These are phyloP conservation scores for Epichloe amarillans DNA, from an alignment of 2,329 filamentous ascomycete species.

Conservation along the genomic window DNA sequence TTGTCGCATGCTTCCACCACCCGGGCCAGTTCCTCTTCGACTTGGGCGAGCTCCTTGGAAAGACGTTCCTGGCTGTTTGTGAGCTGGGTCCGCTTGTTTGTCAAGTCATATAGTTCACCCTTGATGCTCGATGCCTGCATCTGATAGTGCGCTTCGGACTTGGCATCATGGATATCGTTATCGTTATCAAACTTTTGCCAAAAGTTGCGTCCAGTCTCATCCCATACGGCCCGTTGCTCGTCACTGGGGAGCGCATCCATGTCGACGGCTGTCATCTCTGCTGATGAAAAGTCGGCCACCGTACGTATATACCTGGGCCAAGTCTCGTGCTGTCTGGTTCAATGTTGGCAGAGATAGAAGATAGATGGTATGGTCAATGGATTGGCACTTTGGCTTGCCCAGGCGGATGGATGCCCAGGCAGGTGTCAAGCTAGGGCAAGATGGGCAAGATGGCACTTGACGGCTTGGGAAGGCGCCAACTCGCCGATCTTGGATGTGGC, in stretches of 20 bases:
- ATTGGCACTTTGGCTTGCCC: neutral
- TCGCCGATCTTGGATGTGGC: neutral
- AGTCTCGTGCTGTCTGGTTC: too few relatives aligned
- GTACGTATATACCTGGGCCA: too few relatives aligned
- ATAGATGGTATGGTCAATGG: neutral
- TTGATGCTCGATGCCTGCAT: constrained; percentile 14
- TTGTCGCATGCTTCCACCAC: constrained; percentile 17
- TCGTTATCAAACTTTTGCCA: constrained; percentile 17
- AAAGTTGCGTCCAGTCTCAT: constrained; percentile 23
- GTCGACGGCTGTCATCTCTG: constrained; percentile 10
- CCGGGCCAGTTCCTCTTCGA: constrained; percentile 26
- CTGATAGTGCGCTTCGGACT: constrained; percentile 15
- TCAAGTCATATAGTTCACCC: constrained; percentile 17
- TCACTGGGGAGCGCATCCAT: constrained; percentile 19
- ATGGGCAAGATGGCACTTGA: neutral
- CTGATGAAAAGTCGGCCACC: neutral
- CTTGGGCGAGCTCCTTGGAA: constrained; percentile 17
- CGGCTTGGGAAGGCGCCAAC: neutral
- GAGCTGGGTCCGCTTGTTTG: constrained; percentile 15
- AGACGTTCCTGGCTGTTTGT: constrained; percentile 16
- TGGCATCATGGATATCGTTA: constrained; percentile 12
- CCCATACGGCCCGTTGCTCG: constrained; percentile 21
- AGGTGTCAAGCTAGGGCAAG: neutral
- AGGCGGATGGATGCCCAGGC: neutral
- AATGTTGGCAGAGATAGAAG: too few relatives aligned